A percentile compares a stretch with the other conserved stretches of the same genome.
These are phyloP conservation scores for Phytophthora chlamydospora DNA, from an alignment of 352 stramenopile genomes.

Conservation along the genomic window DNA sequence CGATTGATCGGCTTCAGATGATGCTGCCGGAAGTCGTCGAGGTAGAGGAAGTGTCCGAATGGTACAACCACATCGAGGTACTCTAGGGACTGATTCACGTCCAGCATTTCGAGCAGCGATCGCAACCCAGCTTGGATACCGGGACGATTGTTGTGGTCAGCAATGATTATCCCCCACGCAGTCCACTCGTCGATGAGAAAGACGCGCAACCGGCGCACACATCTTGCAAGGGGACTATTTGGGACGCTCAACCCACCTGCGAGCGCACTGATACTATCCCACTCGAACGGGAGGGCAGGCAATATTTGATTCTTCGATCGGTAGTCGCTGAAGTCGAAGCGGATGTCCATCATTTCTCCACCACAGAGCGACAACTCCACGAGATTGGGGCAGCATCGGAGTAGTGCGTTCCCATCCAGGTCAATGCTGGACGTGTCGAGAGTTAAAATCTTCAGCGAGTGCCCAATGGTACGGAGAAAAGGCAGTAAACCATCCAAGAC, in stretches of 20 bases:
- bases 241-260: background rate
- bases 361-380: constrained; percentile 18
- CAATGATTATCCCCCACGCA: constrained; percentile 17
- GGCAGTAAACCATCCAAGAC: constrained; percentile 6
- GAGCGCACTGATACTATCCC: constrained; percentile 2
- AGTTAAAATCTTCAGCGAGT: constrained; percentile 12
- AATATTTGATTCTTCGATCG: constrained; percentile 5
- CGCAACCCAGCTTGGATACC: no score
- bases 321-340: constrained; percentile 21
- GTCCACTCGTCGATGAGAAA: constrained; percentile 16
- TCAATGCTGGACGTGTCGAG: constrained; percentile 3
- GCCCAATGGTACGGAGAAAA: constrained; percentile 11
- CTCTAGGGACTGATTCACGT: no score
- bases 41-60: no score
- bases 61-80: no score
- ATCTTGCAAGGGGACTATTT: constrained; percentile 11
- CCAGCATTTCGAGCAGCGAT: no score
- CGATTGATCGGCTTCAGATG: no score
- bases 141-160: no score
- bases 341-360: constrained; percentile 11
- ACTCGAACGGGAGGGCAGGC: constrained; percentile 10
- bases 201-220: constrained; percentile 21
- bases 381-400: constrained; percentile 14
- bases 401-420: constrained; percentile 8
- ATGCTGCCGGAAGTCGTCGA: no score